A percentile compares a stretch with the other conserved stretches of the same genome.
Evolutionary conservation across 768 basidiomycete genomes (phyloP).

Genomic region (Psilocybe cyanescens): DNA sequence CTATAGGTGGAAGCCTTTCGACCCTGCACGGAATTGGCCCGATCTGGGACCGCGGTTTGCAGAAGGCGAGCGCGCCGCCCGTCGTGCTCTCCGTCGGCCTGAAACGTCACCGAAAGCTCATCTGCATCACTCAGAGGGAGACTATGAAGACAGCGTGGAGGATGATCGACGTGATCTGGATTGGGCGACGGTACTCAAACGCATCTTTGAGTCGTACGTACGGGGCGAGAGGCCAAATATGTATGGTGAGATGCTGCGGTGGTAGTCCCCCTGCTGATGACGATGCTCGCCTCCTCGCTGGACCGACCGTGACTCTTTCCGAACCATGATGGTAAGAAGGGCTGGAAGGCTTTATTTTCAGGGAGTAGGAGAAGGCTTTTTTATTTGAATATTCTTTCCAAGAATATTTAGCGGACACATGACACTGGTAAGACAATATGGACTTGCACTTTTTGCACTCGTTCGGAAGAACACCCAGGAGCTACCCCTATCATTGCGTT

Average conservation of each 20-base stretch:
- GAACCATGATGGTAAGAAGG: background rate
- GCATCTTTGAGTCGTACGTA: constrained; percentile 93
- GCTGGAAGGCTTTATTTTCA: background rate
- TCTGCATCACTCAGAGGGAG: constrained; percentile 32
- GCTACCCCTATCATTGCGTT: background rate
- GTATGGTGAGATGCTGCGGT: constrained; percentile 85
- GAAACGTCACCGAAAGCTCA: constrained; percentile 14
- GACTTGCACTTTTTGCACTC: background rate
- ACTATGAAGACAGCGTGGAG: constrained; percentile 49
- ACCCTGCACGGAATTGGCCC: constrained; percentile 92
- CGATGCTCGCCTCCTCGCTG: background rate
- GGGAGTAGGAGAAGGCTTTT: background rate
- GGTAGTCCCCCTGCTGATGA: constrained; percentile 35
- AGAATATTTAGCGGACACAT: background rate
- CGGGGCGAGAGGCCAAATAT: constrained; percentile 92
- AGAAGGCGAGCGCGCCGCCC: constrained; percentile 73
- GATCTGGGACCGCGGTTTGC: constrained; percentile 85
- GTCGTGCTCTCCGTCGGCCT: constrained; percentile 34
- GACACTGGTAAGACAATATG: background rate
- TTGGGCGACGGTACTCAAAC: constrained; percentile 94
- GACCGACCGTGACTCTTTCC: background rate
- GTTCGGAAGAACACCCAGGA: background rate
- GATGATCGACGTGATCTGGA: constrained; percentile 82
- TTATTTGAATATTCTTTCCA: background rate
- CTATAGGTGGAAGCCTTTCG: constrained; percentile 94